Conservation (phyloP, 305 asterid genomes). For the Withania somnifera region DNA sequence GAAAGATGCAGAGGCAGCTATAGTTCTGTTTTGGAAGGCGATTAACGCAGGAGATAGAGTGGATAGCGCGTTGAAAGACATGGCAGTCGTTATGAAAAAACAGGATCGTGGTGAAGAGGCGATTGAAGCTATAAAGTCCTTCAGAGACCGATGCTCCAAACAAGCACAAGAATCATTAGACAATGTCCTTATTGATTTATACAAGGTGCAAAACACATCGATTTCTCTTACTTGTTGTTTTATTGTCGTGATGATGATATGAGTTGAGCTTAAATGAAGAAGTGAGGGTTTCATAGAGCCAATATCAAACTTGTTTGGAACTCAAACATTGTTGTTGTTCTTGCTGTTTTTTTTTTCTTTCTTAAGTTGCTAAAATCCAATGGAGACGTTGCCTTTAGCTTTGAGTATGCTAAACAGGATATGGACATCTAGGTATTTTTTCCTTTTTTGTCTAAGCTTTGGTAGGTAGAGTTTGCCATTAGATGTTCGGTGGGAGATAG, state of each 20-base stretch:
- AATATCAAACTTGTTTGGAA: background rate
- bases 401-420: no score
- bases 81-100: conserved; percentile 89
- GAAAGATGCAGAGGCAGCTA: conserved; percentile 62
- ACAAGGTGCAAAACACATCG: conserved; percentile 36
- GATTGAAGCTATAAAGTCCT: conserved; percentile 66
- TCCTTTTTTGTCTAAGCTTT: no score
- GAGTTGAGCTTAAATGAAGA: background rate
- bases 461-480: no score
- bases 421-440: no score
- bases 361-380: no score
- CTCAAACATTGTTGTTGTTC: background rate
- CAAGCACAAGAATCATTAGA: conserved; percentile 84
- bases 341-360: no score
- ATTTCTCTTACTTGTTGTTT: background rate
- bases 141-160: conserved; percentile 58
- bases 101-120: conserved; percentile 70
- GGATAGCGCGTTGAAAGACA: conserved; percentile 82
- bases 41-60: conserved; percentile 74
- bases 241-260: background rate
- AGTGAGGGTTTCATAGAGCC: background rate
- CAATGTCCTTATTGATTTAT: conserved; percentile 70
- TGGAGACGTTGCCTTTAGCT: no score
- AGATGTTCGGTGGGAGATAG: no score
- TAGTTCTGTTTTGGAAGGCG: conserved; percentile 68